A percentile compares a stretch with the other conserved stretches of the same genome.
Evolutionary conservation across 805 yeast genomes (phyloP).

Genomic region (Starmerella roubikii): DNA sequence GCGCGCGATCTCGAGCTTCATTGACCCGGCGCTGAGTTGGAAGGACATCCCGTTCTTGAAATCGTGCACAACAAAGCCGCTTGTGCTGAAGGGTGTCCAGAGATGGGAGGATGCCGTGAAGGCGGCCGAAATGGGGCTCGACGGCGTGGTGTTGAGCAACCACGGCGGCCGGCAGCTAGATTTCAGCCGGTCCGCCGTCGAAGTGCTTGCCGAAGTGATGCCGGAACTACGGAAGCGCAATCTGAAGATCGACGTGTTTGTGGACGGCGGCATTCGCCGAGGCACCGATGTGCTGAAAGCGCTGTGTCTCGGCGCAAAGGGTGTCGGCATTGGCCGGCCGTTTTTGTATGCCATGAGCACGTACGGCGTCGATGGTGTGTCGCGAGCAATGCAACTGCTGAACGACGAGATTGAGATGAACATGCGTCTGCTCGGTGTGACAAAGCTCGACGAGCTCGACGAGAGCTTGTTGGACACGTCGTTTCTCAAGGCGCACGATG

Average conservation of each 20-base stretch:
- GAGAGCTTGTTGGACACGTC: conserved; percentile 48
- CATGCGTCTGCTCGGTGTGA: conserved; percentile 70
- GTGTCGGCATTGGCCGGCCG: conserved; percentile 64
- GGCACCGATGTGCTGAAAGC: conserved; percentile 72
- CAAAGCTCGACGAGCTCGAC: conserved; percentile 43
- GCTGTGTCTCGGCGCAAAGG: conserved; percentile 60
- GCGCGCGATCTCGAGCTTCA: conserved; percentile 71
- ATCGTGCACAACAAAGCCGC: conserved; percentile 16
- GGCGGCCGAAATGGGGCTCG: conserved; percentile 59
- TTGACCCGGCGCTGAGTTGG: conserved; percentile 41
- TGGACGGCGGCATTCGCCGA: conserved; percentile 69
- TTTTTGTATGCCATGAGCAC: conserved; percentile 66
- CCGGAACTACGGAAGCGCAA: conserved; percentile 29
- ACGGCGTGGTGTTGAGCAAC: conserved; percentile 72
- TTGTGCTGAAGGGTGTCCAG: conserved; percentile 74
- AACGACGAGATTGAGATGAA: conserved; percentile 60
- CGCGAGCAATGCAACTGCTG: conserved; percentile 48
- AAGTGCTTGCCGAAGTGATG: conserved; percentile 55
- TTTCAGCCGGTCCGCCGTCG: conserved; percentile 62
- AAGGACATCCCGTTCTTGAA: conserved; percentile 17
- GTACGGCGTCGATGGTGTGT: conserved; percentile 65
- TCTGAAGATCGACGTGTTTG: conserved; percentile 42
- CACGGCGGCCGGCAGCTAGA: conserved; percentile 89
- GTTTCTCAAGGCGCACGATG: conserved; percentile 28
- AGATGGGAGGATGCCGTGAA: conserved; percentile 61